Conservation (phyloP, 768 basidiomycete genomes). For the Clitopilus hobsonii region DNA sequence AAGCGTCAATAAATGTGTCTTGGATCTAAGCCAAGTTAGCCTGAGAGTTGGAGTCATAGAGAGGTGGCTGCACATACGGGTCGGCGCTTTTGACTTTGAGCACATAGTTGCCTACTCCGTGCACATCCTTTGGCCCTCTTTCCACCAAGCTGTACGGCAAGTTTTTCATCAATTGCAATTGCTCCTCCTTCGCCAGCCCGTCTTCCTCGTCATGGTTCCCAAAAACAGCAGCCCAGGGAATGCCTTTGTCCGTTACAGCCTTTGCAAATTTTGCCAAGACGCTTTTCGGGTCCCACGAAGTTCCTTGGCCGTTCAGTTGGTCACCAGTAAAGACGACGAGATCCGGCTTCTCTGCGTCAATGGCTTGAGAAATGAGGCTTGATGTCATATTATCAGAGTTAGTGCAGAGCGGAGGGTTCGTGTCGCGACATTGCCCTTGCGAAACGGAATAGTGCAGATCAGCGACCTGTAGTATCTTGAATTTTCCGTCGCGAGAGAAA, state of each 20-base stretch:
- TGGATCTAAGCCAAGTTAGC: constrained; percentile 48
- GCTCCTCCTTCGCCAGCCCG: constrained; percentile 55
- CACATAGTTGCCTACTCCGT: constrained; percentile 90
- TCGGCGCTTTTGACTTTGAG: constrained; percentile 83
- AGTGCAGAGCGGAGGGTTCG: constrained; percentile 47
- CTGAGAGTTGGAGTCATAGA: background rate
- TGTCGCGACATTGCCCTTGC: constrained; percentile 74
- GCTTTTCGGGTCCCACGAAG: constrained; percentile 84
- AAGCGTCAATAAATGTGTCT: constrained; percentile 82
- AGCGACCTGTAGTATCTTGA: constrained; percentile 88
- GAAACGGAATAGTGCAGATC: constrained; percentile 92
- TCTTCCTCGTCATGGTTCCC: constrained; percentile 92
- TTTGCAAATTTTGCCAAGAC: constrained; percentile 86
- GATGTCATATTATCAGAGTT: constrained; percentile 77
- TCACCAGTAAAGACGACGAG: constrained; percentile 92
- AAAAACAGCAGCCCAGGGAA: constrained; percentile 91
- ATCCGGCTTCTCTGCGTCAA: constrained; percentile 84
- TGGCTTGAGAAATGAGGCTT: constrained; percentile 61
- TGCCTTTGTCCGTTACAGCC: constrained; percentile 65
- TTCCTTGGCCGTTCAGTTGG: constrained; percentile 88
- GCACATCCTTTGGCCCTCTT: constrained; percentile 76
- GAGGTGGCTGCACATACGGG: constrained; percentile 46
- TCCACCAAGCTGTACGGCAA: constrained; percentile 85
- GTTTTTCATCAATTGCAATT: constrained; percentile 65
- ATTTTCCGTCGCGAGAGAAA: constrained; percentile 78